A percentile compares a stretch with the other conserved stretches of the same genome.
Conservation (phyloP, 331 rosid genomes). For the Rhamnella rubrinervis region DNA sequence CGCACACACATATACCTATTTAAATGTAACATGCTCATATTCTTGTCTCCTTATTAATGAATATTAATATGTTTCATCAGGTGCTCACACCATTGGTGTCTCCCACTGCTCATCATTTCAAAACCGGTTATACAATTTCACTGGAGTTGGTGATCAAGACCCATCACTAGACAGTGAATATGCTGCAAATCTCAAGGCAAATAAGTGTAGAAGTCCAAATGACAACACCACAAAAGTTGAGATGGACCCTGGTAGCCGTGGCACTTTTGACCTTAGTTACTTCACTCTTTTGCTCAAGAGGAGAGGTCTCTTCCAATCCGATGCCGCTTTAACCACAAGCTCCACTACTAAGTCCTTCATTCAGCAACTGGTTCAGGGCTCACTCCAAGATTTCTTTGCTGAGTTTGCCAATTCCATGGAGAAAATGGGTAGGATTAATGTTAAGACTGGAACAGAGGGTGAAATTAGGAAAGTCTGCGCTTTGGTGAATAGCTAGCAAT, state of each 20-base stretch:
- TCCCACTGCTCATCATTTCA: constrained; percentile 61
- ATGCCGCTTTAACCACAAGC: constrained; percentile 51
- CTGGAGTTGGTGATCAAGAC: constrained; percentile 68
- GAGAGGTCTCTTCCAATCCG: constrained; percentile 73
- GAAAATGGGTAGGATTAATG: constrained; percentile 63
- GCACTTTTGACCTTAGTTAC: constrained; percentile 72
- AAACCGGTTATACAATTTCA: constrained; percentile 64
- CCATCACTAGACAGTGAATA: constrained; percentile 65
- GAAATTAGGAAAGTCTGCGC: constrained; percentile 76
- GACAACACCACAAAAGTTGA: constrained; percentile 56
- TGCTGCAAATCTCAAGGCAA: constrained; percentile 59
- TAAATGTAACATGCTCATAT: neutral
- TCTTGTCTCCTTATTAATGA: neutral
- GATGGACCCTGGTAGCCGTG: constrained; percentile 89
- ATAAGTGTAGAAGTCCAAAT: constrained; percentile 50
- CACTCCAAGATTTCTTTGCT: constrained; percentile 40
- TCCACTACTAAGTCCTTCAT: constrained; percentile 43
- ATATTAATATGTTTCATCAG: constrained; percentile 26
- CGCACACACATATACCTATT: too few relatives aligned
- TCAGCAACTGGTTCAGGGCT: constrained; percentile 43
- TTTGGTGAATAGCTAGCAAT: constrained; percentile 33
- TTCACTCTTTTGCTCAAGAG: constrained; percentile 51
- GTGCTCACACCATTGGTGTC: constrained; percentile 87
- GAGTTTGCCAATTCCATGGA: constrained; percentile 70
- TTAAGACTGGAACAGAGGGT: constrained; percentile 59